Evolutionary conservation across 2,329 filamentous ascomycete species (phyloP).

Genomic region (Clarireedia paspali): DNA sequence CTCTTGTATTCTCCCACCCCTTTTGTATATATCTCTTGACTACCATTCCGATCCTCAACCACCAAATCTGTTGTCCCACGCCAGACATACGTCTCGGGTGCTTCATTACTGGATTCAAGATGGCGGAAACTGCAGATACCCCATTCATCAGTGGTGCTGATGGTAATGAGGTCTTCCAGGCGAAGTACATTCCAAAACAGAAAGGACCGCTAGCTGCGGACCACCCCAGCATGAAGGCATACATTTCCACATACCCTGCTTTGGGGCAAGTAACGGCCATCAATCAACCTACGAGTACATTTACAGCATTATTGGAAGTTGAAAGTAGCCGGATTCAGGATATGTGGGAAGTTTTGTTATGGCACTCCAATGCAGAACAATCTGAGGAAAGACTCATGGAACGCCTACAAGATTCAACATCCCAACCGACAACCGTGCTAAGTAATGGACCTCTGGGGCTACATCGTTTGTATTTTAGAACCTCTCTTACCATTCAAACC

Average conservation of each 20-base stretch:
- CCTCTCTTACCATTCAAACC: conserved; percentile 39
- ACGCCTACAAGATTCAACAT: conserved; percentile 18
- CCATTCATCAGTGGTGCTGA: conserved; percentile 23
- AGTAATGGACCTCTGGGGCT: conserved; percentile 26
- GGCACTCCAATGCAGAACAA: conserved; percentile 54
- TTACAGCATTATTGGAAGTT: conserved; percentile 66
- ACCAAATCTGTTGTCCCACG: no score
- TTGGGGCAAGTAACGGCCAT: conserved; percentile 67
- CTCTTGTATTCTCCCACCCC: no score
- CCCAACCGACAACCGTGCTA: conserved; percentile 45
- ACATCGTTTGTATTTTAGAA: conserved; percentile 46
- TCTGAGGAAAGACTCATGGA: conserved; percentile 46
- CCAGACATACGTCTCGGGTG: no score
- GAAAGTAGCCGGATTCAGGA: conserved; percentile 45
- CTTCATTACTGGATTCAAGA: neutral
- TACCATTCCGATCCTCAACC: no score
- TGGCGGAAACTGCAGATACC: conserved; percentile 1
- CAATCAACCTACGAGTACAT: conserved; percentile 34
- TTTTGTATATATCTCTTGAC: no score
- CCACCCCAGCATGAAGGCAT: conserved; percentile 42
- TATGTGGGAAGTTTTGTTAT: conserved; percentile 66
- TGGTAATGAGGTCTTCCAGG: conserved; percentile 28
- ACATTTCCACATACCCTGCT: conserved; percentile 58
- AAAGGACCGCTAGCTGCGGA: conserved; percentile 25
- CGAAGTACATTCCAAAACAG: conserved; percentile 28